phyloP scores from a whole-genome alignment of 2,329 filamentous ascomycete species.

The Emericellopsis cladophorae region DNA sequence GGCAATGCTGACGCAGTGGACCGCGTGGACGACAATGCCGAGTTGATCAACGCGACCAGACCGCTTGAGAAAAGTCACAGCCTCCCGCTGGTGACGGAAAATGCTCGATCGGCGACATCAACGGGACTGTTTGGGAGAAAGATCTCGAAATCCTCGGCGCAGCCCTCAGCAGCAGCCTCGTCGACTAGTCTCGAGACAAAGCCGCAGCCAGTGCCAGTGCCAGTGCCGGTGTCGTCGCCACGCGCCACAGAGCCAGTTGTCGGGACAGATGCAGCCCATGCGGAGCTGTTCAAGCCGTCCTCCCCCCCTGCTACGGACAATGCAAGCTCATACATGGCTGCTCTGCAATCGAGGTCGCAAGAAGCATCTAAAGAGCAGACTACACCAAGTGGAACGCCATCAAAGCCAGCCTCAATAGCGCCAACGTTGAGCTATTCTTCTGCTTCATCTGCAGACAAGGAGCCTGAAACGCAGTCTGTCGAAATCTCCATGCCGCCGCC shows the following conservation, averaged over 20 bases:
- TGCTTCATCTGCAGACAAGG: constrained; percentile 30
- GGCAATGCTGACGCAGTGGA: constrained; percentile 36
- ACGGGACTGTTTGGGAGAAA: constrained; percentile 39
- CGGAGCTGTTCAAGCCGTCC: constrained; percentile 48
- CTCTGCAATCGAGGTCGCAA: constrained; percentile 49
- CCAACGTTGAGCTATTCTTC: constrained; percentile 35
- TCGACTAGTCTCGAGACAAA: constrained; percentile 37
- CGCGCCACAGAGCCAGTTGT: constrained; percentile 42
- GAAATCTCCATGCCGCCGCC: constrained; percentile 13
- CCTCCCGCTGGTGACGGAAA: constrained; percentile 21
- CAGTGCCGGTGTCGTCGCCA: too few relatives aligned
- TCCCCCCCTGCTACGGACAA: constrained; percentile 37
- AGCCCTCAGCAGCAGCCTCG: constrained; percentile 21
- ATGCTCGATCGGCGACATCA: constrained; percentile 9
- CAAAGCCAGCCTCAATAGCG: constrained; percentile 21
- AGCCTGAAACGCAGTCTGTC: constrained; percentile 22
- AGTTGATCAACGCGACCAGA: constrained; percentile 24
- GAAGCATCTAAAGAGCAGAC: constrained; percentile 25
- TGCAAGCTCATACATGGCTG: constrained; percentile 54
- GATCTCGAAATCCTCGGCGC: constrained; percentile 21
- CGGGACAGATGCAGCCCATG: constrained; percentile 52
- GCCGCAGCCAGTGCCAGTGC: constrained; percentile 9
- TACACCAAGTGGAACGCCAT: constrained; percentile 23
- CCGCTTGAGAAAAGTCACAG: constrained; percentile 44
- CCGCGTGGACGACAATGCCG: constrained; percentile 26